Base-by-base conservation (phyloP, 2,329 filamentous ascomycete genomes). In the Fusarium sublunatum region DNA sequence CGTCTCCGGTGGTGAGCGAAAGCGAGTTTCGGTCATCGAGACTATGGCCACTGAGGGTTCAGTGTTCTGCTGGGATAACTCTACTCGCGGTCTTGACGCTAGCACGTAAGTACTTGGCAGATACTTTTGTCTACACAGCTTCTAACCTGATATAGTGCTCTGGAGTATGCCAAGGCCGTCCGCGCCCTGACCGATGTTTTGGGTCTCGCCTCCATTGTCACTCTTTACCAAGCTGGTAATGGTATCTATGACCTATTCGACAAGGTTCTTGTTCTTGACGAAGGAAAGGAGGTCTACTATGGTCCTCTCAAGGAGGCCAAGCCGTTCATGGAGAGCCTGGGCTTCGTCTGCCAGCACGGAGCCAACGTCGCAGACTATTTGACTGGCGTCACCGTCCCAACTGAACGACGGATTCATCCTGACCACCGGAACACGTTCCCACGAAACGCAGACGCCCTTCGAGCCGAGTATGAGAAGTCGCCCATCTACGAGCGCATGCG, bases 181-280 rank as follows among this genome's bases (percentile, higher is more conserved):
- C 79, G 88, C 7, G 82, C 85, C 6, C 79, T 90, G 81, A 89
- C 88, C 0, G 86, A 90, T 59, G 81, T 87, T 2, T 76, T 86
- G 5, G 85, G 86, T 0, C 76, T 88, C 5, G 77, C 86, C 0
- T 83, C 86, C 1, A 85, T 89, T 42, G 85, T 89, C 11, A 88
- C 87, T 0, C 78, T 90, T 0, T 91, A 91, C 70, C 89, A 91
- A 70, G 88, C 89, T 4, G 86, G 87, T 6, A 89, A 91, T 52
- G 86, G 83, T 24, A 90, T 91, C 56, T 90, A 89, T 71, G 78
- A 89, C 25, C 79, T 88, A 0, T 91, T 91, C 70, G 88, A 91
- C 71, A 91, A 91, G 69, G 87, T 90, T 0, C 78, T 91, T 0
- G 82, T 91, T 8, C 80, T 91, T 4, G 87, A 91, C 42, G 82